These are phyloP conservation scores for Yamadazyma endophytica DNA, from an alignment of 805 yeast species.

Conservation along the genomic window DNA sequence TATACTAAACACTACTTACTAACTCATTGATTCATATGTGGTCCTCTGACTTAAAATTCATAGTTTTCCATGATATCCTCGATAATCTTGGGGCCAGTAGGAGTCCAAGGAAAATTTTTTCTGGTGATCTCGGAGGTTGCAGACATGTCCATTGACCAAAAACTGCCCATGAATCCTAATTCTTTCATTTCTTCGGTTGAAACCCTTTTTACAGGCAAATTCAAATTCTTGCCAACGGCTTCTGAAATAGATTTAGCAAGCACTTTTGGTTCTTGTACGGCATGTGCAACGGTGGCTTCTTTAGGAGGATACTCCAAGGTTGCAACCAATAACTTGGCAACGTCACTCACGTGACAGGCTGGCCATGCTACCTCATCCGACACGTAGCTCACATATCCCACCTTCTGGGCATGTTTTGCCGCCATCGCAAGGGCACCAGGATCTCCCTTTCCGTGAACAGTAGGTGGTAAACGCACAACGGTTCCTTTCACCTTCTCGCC, in stretches of 20 bases:
- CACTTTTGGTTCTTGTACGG: conserved; percentile 13
- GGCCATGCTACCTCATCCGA: conserved; percentile 31
- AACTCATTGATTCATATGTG: too few relatives aligned
- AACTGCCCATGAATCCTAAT: too few relatives aligned
- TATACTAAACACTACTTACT: too few relatives aligned
- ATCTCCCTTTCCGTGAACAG: conserved; percentile 30
- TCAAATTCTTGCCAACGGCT: conserved; percentile 16
- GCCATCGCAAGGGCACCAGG: conserved; percentile 18
- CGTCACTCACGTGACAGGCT: conserved; percentile 26
- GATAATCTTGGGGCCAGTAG: conserved; percentile 13
- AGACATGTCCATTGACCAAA: too few relatives aligned
- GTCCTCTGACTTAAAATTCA: too few relatives aligned
- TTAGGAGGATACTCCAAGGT: conserved; percentile 9
- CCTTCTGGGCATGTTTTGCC: conserved; percentile 23
- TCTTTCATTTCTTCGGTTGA: conserved; percentile 8
- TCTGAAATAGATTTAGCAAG: conserved; percentile 20
- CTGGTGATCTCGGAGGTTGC: conserved; percentile 14
- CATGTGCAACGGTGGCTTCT: conserved; percentile 9
- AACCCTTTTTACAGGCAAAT: conserved; percentile 12
- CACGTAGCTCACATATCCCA: conserved; percentile 26
- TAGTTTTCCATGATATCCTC: conserved; percentile 14
- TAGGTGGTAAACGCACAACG: conserved; percentile 25
- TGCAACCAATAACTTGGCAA: conserved; percentile 19
- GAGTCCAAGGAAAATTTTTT: conserved; percentile 21
- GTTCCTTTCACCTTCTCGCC: conserved; percentile 17